A percentile compares a stretch with the other conserved stretches of the same genome.
Evolutionary conservation across 2,329 filamentous ascomycete genomes (phyloP).

Genomic region (Phymatotrichopsis omnivora): DNA sequence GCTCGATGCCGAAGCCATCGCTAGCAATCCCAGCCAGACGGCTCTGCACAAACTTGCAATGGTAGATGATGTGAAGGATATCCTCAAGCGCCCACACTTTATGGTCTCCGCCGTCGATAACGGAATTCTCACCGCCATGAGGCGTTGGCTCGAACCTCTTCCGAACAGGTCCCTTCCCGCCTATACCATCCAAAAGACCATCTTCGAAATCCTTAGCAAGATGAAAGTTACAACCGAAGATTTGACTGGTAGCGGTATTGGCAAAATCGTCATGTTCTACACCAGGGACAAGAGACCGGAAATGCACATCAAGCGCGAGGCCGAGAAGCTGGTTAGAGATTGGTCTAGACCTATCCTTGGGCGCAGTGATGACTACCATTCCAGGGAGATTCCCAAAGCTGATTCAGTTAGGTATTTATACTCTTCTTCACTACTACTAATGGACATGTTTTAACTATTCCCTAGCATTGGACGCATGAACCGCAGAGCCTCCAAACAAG

Average conservation of each 20-base stretch:
- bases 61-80: slow-evolving; percentile 75
- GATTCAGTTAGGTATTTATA: slow-evolving; percentile 34
- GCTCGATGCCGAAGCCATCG: slow-evolving; percentile 72
- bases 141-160: slow-evolving; percentile 93
- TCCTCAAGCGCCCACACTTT: slow-evolving; percentile 84
- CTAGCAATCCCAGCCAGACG: slow-evolving; percentile 63
- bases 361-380: slow-evolving; percentile 77
- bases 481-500: slow-evolving; percentile 8
- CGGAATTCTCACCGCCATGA: slow-evolving; percentile 87
- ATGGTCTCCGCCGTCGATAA: slow-evolving; percentile 71
- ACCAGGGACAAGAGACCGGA: slow-evolving; percentile 89
- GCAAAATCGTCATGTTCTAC: slow-evolving; percentile 94
- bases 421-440: background rate
- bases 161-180: slow-evolving; percentile 77
- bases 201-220: slow-evolving; percentile 65
- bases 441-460: slow-evolving; percentile 3
- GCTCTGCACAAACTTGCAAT: slow-evolving; percentile 90
- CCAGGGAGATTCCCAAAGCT: slow-evolving; percentile 22
- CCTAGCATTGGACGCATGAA: background rate
- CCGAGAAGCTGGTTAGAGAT: slow-evolving; percentile 82
- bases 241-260: slow-evolving; percentile 81
- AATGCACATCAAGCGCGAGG: slow-evolving; percentile 80
- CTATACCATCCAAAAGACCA: slow-evolving; percentile 93
- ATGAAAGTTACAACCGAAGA: slow-evolving; percentile 86
- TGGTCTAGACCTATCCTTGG: slow-evolving; percentile 94